Conservation (phyloP, 257 asterid genomes). For the Schizonepeta tenuifolia region DNA sequence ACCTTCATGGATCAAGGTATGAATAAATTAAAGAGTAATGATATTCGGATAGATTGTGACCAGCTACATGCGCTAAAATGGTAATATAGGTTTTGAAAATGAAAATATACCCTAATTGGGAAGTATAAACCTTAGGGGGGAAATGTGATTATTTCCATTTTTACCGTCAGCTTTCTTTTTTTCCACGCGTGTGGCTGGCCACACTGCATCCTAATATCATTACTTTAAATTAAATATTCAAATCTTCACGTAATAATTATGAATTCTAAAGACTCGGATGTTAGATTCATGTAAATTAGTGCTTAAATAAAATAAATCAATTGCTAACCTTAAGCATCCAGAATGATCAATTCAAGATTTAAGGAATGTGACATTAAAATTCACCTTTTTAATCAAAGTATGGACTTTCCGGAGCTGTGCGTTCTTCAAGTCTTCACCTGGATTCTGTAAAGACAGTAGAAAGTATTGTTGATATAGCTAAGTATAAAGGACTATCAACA, state of each 20-base stretch:
- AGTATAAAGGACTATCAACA: background rate
- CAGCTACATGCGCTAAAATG: no score
- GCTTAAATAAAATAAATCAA: background rate
- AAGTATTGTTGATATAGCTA: background rate
- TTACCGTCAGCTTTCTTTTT: no score
- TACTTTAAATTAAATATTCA: no score
- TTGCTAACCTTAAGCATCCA: background rate
- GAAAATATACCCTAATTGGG: no score
- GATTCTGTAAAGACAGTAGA: conserved; percentile 35
- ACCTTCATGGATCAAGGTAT: background rate
- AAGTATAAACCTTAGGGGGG: no score
- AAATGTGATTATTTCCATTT: no score
- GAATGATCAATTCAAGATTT: background rate
- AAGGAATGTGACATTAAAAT: background rate
- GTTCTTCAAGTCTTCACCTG: conserved; percentile 64
- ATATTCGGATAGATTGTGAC: no score
- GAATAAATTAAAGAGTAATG: background rate
- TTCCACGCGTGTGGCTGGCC: no score
- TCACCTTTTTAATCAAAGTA: conserved; percentile 66
- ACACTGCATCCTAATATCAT: no score
- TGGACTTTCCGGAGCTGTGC: conserved; percentile 65
- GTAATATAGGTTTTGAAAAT: no score
- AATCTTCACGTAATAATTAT: background rate
- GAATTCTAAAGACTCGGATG: background rate
- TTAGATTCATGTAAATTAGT: no score